Base-by-base conservation (phyloP, 2,329 filamentous ascomycete genomes). In the Pyrenophora tritici-repentis region DNA sequence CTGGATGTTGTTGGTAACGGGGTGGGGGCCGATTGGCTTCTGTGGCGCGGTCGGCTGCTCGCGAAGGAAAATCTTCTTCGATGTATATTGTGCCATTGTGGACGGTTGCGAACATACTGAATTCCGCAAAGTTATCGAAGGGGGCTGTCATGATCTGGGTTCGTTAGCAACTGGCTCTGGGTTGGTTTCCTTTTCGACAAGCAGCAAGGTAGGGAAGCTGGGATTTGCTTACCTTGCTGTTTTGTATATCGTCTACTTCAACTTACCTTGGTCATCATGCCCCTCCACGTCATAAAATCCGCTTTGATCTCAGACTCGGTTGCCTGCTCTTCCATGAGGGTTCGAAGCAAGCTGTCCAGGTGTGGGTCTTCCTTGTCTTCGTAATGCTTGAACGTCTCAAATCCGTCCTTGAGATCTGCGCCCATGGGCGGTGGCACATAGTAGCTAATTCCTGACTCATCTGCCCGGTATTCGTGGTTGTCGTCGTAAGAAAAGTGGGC, bases 201-300 rank as follows among this genome's bases (percentile, higher is more conserved):
- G 39, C 37, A 32, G 49, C 46, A 52, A 60, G 61, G 61, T 51
- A 53, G 53, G 53, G 51, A 47, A 53, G 47, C 32, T n/a, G 16
- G 29, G 35, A 29, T 34, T 47, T 34, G 55, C 61, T 61, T 55
- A 61, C 58, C 52, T 61, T 48, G 47, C 44, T n/a, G 18, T 41
- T 8, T 34, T 4, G 7, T 35, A 18, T 29, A 12, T 14, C 35
- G 20, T 17, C 17, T 16, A 3, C 9, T 18, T 59, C 51, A 61
- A 66, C 63, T 45, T 70, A 92, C 91, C 82, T 97, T 99, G 56
- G 94, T 97, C 87, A 99, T 92, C 91, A 97, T 97, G 32, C 94
- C 94, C 66, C 94, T 82, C 93, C 93, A 99, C 1, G 93, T 97
- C 43, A 97, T 81, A 38, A 97, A 72, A 63, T 96, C 86, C 2